A percentile compares a stretch with the other conserved stretches of the same genome.
phyloP scores from a whole-genome alignment of 108 stramenopile genomes.

The Stephanodiscus minutulus region DNA sequence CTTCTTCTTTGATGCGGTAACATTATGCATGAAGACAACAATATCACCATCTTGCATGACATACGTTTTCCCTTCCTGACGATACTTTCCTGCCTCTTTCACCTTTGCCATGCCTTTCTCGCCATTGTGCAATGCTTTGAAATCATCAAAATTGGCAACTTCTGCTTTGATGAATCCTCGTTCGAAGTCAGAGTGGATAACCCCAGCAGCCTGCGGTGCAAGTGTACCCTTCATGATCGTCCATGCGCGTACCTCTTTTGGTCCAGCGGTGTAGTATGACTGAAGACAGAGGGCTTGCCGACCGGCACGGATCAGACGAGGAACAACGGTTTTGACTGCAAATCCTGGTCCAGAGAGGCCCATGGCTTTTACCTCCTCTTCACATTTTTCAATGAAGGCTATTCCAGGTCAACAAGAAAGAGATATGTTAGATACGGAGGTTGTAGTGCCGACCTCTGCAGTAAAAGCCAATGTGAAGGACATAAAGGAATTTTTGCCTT shows the following conservation, averaged over 20 bases:
- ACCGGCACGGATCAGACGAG: conserved; percentile 96
- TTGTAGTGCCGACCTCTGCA: background rate
- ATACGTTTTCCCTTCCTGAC: conserved; percentile 97
- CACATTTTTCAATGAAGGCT: conserved; percentile 84
- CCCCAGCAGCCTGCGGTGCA: conserved; percentile 97
- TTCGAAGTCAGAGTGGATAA: conserved; percentile 99
- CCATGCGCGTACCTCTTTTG: conserved; percentile 99
- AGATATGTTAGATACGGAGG: conserved; percentile 5
- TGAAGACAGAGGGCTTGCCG: conserved; percentile 95
- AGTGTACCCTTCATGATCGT: conserved; percentile 93
- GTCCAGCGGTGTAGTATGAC: conserved; percentile 98
- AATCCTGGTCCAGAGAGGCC: conserved; percentile 88
- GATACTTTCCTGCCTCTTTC: conserved; percentile 98
- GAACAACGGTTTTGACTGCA: conserved; percentile 88
- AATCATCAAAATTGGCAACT: conserved; percentile 94
- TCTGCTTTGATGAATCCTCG: conserved; percentile 99
- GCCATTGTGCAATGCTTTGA: conserved; percentile 91
- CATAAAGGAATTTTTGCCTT: background rate
- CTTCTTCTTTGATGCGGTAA: conserved; percentile 84
- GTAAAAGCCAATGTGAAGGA: background rate
- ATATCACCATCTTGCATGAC: conserved; percentile 93
- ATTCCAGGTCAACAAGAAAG: conserved; percentile 6
- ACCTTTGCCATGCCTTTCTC: conserved; percentile 92
- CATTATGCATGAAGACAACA: conserved; percentile 90
- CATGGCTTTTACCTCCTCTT: conserved; percentile 76